Percentiles rank a stretch among this genome's conserved stretches.
Evolutionary conservation across 2,329 filamentous ascomycete species (phyloP).

Genomic region (Gaeumannomyces sp.): DNA sequence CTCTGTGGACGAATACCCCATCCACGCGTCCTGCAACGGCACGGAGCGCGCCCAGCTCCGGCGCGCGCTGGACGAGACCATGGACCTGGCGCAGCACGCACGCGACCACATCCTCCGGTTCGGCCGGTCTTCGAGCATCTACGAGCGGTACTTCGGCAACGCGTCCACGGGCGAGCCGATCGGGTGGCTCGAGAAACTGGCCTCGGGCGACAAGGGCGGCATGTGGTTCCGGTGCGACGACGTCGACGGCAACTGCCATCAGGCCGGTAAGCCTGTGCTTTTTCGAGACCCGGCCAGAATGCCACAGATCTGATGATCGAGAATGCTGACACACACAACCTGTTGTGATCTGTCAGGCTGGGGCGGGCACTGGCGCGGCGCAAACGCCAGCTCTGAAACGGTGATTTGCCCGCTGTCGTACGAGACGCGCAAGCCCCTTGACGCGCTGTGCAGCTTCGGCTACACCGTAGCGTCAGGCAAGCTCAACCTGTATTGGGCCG

Average conservation of each 20-base stretch:
- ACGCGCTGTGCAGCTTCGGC: slow-evolving; percentile 54
- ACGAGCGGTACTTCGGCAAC: slow-evolving; percentile 61
- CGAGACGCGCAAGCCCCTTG: slow-evolving; percentile 47
- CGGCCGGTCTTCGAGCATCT: slow-evolving; percentile 52
- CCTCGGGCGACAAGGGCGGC: slow-evolving; percentile 48
- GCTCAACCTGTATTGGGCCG: slow-evolving; percentile 58
- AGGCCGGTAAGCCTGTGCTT: slow-evolving; percentile 27
- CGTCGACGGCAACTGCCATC: slow-evolving; percentile 56
- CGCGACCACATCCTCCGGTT: slow-evolving; percentile 54
- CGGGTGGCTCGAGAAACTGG: slow-evolving; percentile 57
- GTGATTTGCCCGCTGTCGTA: slow-evolving; percentile 64
- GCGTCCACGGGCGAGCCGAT: slow-evolving; percentile 49
- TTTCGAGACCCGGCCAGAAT: neutral
- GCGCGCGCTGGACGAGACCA: slow-evolving; percentile 50
- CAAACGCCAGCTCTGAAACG: slow-evolving; percentile 59
- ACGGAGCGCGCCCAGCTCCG: slow-evolving; percentile 52
- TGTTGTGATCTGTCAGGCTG: slow-evolving; percentile 39
- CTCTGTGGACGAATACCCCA: slow-evolving; percentile 30
- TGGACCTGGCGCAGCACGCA: slow-evolving; percentile 53
- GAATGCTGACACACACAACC: neutral
- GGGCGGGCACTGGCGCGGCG: slow-evolving; percentile 62
- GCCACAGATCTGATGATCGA: neutral
- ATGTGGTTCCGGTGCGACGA: slow-evolving; percentile 64
- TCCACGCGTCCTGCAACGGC: slow-evolving; percentile 61
- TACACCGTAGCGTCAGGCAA: slow-evolving; percentile 52